Conservation (phyloP, 371 early-diverging fungal genomes). For the Syncephalastrum sp. region DNA sequence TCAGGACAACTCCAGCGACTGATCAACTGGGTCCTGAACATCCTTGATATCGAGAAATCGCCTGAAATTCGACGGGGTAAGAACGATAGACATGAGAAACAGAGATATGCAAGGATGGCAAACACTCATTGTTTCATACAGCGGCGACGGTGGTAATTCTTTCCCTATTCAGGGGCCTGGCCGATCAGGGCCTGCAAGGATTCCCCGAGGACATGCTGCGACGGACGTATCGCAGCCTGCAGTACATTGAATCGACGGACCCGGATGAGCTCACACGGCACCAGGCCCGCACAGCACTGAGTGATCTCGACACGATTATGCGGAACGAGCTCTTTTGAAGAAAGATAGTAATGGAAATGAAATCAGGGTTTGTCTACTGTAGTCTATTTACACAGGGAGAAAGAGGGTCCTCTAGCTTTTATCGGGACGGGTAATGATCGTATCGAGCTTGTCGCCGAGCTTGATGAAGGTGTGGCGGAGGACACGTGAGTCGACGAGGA, state of each 20-base stretch:
- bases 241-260: constrained; percentile 66
- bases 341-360: constrained; percentile 5
- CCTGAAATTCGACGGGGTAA: constrained; percentile 67
- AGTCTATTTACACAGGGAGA: no score
- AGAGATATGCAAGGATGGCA: neutral
- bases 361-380: neutral
- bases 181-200: constrained; percentile 49
- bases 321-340: constrained; percentile 43
- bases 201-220: constrained; percentile 60
- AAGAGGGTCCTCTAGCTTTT: constrained; percentile 35
- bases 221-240: constrained; percentile 55
- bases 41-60: constrained; percentile 63
- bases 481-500: constrained; percentile 72
- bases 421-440: constrained; percentile 58
- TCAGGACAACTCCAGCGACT: constrained; percentile 63
- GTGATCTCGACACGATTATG: constrained; percentile 63
- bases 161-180: constrained; percentile 69
- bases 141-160: constrained; percentile 71
- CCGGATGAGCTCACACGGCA: constrained; percentile 64
- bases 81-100: neutral
- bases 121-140: constrained; percentile 8
- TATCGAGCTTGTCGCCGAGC: constrained; percentile 66
- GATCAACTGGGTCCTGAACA: constrained; percentile 63
- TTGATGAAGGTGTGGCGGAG: constrained; percentile 77
- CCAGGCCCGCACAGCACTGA: constrained; percentile 64